Base-by-base conservation (phyloP, 345 rosid genomes). In the Cardamine occulta region DNA sequence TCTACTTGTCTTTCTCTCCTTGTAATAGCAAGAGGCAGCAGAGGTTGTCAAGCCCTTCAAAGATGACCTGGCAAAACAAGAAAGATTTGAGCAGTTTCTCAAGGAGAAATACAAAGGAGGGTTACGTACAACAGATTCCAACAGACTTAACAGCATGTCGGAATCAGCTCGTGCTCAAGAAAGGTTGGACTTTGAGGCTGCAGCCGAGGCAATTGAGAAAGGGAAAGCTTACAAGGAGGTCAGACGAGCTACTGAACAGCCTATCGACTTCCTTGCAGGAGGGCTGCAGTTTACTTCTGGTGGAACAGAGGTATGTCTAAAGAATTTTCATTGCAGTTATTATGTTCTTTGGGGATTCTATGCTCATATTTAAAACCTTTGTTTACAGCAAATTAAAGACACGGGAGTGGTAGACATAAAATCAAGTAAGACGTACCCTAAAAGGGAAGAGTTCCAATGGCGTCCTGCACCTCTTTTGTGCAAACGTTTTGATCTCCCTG, bases 401-500 rank as follows among this genome's bases (percentile, higher is more conserved):
- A 17, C 72, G 49, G 86, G 68, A 74, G 85, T 80, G 19, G 91
- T 89, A 79, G 86, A 89, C 72, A 68, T 75, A 62, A 29, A 39
- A 45, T 48, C 68, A 14, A 84, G 77, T 81, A 84, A 71, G 66
- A 78, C 68, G 15, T 86, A 82, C 58, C 99, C 99, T 47, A 92
- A 63, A 83, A 85, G 99, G 73, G 94, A 88, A 79, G 98, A 92
- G 88, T 90, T 89, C 77, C 91, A 84, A 52, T 95, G 98, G 99
- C 93, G 89, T 66, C 99, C 99, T 80, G 80, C 91, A 31, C 78
- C 91, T 59, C 79, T 95, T 74, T 68, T 95, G 69, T 95, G 99
- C 96, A 95, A 92, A 80, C 96, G 98, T 71, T 95, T 95, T 83
- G 99, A 95, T 79, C 89, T 95, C 40, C 78, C 88, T 82, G 99